Percentiles rank a stretch among this genome's conserved stretches.
These are phyloP conservation scores for Mitragyna speciosa DNA, from an alignment of 257 asterid genomes.

Conservation along the genomic window DNA sequence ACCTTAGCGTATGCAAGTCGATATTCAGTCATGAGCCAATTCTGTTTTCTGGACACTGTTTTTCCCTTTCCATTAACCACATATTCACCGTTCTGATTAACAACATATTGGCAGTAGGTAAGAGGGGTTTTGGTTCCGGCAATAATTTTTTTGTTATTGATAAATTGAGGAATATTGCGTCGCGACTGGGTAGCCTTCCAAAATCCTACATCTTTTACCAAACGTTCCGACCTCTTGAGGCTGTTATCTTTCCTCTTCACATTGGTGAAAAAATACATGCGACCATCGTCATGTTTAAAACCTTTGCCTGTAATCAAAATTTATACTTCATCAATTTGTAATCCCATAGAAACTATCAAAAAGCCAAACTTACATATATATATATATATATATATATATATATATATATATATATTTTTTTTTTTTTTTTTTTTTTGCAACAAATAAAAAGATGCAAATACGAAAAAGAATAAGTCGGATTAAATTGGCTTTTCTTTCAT, in stretches of 20 bases:
- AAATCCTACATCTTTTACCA: neutral
- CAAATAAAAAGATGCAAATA: too few species aligned
- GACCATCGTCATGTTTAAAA: neutral
- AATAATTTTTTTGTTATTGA: too few species aligned
- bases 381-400: too few species aligned
- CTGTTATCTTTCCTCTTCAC: neutral
- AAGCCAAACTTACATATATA: too few species aligned
- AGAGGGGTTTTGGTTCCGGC: slow-evolving; percentile 7
- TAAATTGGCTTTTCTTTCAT: too few species aligned
- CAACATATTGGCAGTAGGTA: neutral
- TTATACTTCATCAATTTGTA: too few species aligned
- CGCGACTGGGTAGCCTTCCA: slow-evolving; percentile 8
- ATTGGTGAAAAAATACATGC: slow-evolving; percentile 10
- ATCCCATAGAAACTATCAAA: too few species aligned
- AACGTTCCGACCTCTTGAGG: neutral
- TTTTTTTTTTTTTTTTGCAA: too few species aligned
- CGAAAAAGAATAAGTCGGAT: neutral
- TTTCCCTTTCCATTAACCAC: too few species aligned
- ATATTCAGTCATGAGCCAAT: slow-evolving; percentile 19
- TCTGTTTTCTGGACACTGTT: neutral
- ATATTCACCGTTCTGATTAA: too few species aligned
- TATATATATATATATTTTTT: too few species aligned
- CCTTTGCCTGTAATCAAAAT: neutral
- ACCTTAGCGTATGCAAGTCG: neutral
- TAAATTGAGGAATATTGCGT: neutral